These are phyloP conservation scores for Dactylella cylindrospora DNA, from an alignment of 2,329 filamentous ascomycete species.

Conservation along the genomic window DNA sequence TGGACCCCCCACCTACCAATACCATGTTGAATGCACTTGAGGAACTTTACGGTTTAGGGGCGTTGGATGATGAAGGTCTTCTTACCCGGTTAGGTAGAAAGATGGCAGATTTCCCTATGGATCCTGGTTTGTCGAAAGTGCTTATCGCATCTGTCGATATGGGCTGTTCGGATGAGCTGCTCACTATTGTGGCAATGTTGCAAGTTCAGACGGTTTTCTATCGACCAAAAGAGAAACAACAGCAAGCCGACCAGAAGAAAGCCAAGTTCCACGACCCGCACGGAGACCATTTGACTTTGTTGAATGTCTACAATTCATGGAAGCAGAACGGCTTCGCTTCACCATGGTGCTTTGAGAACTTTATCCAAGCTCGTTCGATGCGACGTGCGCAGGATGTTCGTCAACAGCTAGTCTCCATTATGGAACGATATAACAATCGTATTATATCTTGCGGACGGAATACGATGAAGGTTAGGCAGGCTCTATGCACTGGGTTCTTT, in stretches of 20 bases:
- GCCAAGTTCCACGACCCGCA: slow-evolving; percentile 94
- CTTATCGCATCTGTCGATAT: slow-evolving; percentile 85
- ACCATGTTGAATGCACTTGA: slow-evolving; percentile 96
- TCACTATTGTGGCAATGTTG: slow-evolving; percentile 93
- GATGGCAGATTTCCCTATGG: slow-evolving; percentile 99
- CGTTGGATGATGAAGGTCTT: slow-evolving; percentile 91
- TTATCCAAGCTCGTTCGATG: slow-evolving; percentile 89
- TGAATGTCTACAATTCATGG: slow-evolving; percentile 98
- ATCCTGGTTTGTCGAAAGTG: slow-evolving; percentile 85
- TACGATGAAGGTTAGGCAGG: slow-evolving; percentile 82
- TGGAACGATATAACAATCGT: slow-evolving; percentile 83
- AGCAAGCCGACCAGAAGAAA: slow-evolving; percentile 95
- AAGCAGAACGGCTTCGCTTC: slow-evolving; percentile 78
- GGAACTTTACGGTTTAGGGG: slow-evolving; percentile 87
- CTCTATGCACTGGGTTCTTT: slow-evolving; percentile 92
- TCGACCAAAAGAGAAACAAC: slow-evolving; percentile 94
- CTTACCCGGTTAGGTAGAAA: slow-evolving; percentile 88
- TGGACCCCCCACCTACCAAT: slow-evolving; percentile 96
- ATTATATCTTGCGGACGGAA: slow-evolving; percentile 83
- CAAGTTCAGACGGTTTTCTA: slow-evolving; percentile 86
- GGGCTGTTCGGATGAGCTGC: slow-evolving; percentile 87
- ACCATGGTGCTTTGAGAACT: slow-evolving; percentile 97
- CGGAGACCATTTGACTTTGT: slow-evolving; percentile 88
- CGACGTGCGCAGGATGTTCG: slow-evolving; percentile 86
- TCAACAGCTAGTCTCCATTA: slow-evolving; percentile 87